These are phyloP conservation scores for Voacanga thouarsii DNA, from an alignment of 257 asterid genomes.

Conservation along the genomic window DNA sequence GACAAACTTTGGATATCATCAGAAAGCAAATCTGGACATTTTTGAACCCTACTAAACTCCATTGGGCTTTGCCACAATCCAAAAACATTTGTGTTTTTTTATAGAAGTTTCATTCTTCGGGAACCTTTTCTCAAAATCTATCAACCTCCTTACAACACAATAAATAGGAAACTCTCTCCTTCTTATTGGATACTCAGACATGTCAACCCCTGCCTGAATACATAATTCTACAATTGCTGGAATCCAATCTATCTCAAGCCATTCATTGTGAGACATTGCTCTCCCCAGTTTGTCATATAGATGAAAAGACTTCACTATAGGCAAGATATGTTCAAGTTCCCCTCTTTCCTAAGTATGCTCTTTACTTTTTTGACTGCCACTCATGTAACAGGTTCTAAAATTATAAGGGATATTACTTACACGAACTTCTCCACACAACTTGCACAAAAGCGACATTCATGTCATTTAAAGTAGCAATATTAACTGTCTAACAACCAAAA, in stretches of 20 bases:
- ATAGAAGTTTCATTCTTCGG: slow-evolving; percentile 39
- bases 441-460: slow-evolving; percentile 18
- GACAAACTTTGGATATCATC: slow-evolving; percentile 44
- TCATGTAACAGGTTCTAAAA: slow-evolving; percentile 56
- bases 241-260: slow-evolving; percentile 61
- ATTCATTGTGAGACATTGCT: slow-evolving; percentile 67
- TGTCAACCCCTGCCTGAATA: slow-evolving; percentile 75
- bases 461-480: not conserved
- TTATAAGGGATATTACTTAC: slow-evolving; percentile 61
- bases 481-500: not conserved
- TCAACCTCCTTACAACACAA: slow-evolving; percentile 56
- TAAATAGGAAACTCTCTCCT: slow-evolving; percentile 57
- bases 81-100: slow-evolving; percentile 27
- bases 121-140: slow-evolving; percentile 70
- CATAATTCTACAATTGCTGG: slow-evolving; percentile 75
- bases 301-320: slow-evolving; percentile 58
- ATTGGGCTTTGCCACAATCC: slow-evolving; percentile 43
- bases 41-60: slow-evolving; percentile 17
- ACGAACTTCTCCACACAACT: slow-evolving; percentile 66
- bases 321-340: slow-evolving; percentile 46
- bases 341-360: slow-evolving; percentile 67
- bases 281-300: slow-evolving; percentile 66
- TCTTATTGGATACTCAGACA: slow-evolving; percentile 57
- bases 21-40: slow-evolving; percentile 23
- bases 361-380: slow-evolving; percentile 46